Conservation (phyloP, 176 grass and related monocot genomes). For the Pontederia crassipes region DNA sequence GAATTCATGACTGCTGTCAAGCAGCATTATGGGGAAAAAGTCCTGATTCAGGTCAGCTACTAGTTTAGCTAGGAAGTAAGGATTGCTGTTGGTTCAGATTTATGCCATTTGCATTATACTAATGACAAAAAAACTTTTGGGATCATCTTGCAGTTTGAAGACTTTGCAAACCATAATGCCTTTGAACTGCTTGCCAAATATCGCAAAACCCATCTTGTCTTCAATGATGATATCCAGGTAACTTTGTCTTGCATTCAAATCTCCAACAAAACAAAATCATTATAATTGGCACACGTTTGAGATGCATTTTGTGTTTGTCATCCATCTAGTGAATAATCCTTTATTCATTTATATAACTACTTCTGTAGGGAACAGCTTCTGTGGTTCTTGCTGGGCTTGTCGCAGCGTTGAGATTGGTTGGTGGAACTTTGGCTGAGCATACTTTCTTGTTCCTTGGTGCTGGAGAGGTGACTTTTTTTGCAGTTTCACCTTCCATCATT, state of each 20-base stretch:
- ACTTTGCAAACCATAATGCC: conserved; percentile 90
- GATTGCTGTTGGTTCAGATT: conserved; percentile 1
- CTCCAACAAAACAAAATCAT: too few relatives aligned
- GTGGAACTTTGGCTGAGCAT: conserved; percentile 58
- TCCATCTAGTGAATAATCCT: neutral
- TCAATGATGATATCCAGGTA: conserved; percentile 99
- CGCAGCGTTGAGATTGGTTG: conserved; percentile 53
- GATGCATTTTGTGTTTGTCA: too few relatives aligned
- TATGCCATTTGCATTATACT: neutral
- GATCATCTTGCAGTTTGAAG: conserved; percentile 51
- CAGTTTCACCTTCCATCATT: conserved; percentile 3
- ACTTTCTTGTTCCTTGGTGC: conserved; percentile 88
- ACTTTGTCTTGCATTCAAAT: neutral
- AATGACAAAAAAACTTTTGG: conserved; percentile 2
- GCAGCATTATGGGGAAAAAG: conserved; percentile 89
- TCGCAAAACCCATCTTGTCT: conserved; percentile 66
- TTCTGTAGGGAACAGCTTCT: conserved; percentile 65
- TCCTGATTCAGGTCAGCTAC: conserved; percentile 66
- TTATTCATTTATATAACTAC: conserved; percentile 7
- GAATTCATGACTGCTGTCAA: conserved; percentile 86
- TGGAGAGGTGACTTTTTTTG: conserved; percentile 51
- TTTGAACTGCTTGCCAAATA: conserved; percentile 88
- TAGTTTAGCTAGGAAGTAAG: too few relatives aligned
- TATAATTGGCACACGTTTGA: neutral
- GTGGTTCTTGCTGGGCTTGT: conserved; percentile 81